Conservation (phyloP, 2,329 filamentous ascomycete species). For the Colletotrichum chrysophilum region DNA sequence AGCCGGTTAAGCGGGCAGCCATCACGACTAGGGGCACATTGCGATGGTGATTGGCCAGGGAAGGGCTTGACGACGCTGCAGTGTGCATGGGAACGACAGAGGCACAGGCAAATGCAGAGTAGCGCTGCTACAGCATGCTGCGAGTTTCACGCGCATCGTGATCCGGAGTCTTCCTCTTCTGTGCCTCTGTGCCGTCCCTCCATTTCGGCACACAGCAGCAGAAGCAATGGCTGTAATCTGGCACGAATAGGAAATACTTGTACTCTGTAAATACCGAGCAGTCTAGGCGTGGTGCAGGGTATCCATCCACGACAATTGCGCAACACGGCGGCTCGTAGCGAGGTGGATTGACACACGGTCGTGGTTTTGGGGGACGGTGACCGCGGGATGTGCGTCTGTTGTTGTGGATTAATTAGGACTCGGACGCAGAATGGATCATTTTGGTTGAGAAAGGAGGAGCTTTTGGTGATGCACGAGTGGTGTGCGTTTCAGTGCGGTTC, state of each 20-base stretch:
- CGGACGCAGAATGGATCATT: background rate
- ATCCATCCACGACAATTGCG: background rate
- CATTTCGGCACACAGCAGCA: background rate
- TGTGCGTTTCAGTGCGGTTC: slow-evolving; percentile 5
- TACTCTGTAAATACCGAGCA: background rate
- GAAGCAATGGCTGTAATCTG: background rate
- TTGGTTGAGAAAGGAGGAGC: background rate
- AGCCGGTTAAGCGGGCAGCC: background rate
- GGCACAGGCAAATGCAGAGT: background rate
- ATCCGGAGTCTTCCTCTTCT: background rate
- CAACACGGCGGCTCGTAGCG: background rate
- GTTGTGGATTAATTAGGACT: slow-evolving; percentile 15
- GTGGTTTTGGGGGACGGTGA: background rate
- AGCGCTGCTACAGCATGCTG: background rate
- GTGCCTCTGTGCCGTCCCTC: background rate
- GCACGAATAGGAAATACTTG: background rate
- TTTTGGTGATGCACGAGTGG: background rate
- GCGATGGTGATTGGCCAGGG: background rate
- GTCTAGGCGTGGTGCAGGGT: background rate
- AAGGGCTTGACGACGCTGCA: background rate
- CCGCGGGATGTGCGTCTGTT: background rate
- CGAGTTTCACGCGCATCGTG: background rate
- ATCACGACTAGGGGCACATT: background rate
- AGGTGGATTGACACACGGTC: background rate
- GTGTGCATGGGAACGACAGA: background rate